Evolutionary conservation across 805 yeast genomes (phyloP), one percentile per base, ranked within the genome.

Genomic region (Barnettozyma siamensis): DNA sequence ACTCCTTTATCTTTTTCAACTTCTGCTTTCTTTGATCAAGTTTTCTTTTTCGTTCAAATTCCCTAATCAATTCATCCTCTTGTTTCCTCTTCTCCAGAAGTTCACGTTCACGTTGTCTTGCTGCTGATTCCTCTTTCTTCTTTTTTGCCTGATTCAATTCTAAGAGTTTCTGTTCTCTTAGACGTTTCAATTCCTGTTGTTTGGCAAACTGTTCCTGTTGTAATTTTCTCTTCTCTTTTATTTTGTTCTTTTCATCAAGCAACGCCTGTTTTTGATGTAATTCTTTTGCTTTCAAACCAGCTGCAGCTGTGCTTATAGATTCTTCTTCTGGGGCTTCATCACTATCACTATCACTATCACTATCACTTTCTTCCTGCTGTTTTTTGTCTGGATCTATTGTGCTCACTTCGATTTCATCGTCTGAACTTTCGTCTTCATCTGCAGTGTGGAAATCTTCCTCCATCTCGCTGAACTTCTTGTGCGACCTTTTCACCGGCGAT

Each of bases 241-340:
- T 32, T 39, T 48, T 48, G 38, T 55, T 49, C 33, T 48, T 54
- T 21, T 51, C 49, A 18, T 51, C 60, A 27, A 42, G 28, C 4
- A 54, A 50, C 28, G 59, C 55, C 37, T 55, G 62, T 34, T 58
- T 49, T 29, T 57, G 44, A 47, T 34, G 46, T 57, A 41, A 37
- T 48, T 46, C 44, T 46, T 62, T 58, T 29, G 54, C 37, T 40
- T 47, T 38, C 17, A 47, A 30, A 29, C 51, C 51, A 2, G 32
- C 31, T 6, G 19, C 38, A 20, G 63, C 64, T 26, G 55, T 31
- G 32, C 60, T 45, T 36, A 62, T 38, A 9, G 60, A 59, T 37
- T 70, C 76, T 48, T 73, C 78, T 42, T 72, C 77, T 39, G 80
- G 79, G 1, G 78, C 76, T 17, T 70, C 77, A 44, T 64, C 70